Evolutionary conservation across 1,284 basidiomycete species (phyloP).

Genomic region (Phellinidium pouzarii): DNA sequence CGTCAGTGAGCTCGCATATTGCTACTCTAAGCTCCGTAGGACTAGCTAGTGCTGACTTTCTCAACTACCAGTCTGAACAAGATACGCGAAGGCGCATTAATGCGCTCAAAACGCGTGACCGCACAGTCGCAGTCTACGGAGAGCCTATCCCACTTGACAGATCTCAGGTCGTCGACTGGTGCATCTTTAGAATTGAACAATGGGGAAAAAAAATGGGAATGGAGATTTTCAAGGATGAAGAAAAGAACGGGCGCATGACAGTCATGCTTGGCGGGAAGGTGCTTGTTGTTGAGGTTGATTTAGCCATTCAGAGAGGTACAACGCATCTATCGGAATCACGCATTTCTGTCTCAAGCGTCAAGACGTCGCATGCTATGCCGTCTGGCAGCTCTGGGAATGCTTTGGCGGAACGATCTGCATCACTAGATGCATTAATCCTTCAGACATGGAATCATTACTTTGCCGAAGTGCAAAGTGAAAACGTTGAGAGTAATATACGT

Average conservation of each 20-base stretch:
- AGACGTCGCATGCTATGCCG: conserved; percentile 66
- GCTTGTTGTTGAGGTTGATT: conserved; percentile 67
- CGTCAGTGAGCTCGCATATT: conserved; percentile 15
- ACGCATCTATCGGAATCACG: conserved; percentile 26
- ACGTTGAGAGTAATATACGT: conserved; percentile 42
- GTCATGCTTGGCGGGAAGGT: conserved; percentile 69
- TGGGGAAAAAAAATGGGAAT: conserved; percentile 21
- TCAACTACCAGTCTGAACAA: conserved; percentile 12
- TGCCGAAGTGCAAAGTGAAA: conserved; percentile 52
- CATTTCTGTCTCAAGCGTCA: conserved; percentile 47
- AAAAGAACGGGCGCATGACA: conserved; percentile 42
- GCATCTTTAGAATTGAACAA: conserved; percentile 18
- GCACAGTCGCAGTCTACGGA: conserved; percentile 12
- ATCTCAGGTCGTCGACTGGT: conserved; percentile 18
- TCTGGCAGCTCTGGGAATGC: conserved; percentile 33
- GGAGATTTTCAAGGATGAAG: conserved; percentile 47
- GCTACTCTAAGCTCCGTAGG: not conserved
- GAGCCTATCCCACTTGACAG: conserved; percentile 20
- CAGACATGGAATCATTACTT: conserved; percentile 49
- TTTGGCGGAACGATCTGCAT: conserved; percentile 40
- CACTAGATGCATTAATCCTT: conserved; percentile 56
- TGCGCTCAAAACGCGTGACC: conserved; percentile 6
- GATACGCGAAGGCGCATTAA: conserved; percentile 8
- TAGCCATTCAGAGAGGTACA: conserved; percentile 38
- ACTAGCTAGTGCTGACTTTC: conserved; percentile 2